Evolutionary conservation across 2,329 filamentous ascomycete species (phyloP).

Genomic region (Fusarium sp.): DNA sequence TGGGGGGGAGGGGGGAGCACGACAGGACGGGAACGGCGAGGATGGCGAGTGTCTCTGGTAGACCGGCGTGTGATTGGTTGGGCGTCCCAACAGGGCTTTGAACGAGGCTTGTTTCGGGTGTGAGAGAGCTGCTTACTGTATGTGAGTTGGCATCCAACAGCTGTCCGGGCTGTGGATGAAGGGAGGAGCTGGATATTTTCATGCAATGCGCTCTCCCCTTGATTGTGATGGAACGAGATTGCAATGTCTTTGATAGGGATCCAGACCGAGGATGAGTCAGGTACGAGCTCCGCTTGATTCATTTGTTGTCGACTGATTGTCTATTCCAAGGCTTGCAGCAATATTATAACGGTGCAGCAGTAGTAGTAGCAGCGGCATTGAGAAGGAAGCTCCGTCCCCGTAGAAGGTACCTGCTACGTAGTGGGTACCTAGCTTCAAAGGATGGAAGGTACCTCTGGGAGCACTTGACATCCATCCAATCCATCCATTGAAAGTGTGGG

Average conservation of each 20-base stretch:
- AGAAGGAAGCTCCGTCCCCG: neutral
- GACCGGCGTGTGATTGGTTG: neutral
- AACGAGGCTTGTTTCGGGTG: neutral
- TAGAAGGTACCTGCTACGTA: neutral
- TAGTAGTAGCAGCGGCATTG: neutral
- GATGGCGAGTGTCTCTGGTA: neutral
- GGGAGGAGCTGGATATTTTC: neutral
- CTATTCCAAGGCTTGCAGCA: neutral
- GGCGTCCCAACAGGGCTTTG: neutral
- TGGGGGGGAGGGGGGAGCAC: neutral
- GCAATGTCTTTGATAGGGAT: neutral
- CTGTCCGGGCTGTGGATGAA: neutral
- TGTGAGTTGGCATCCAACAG: constrained; percentile 8
- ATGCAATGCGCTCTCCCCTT: neutral
- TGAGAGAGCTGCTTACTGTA: neutral
- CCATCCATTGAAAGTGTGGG: constrained; percentile 6
- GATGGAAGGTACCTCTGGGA: neutral
- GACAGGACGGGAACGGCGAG: neutral
- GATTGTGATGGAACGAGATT: neutral
- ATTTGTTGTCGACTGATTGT: neutral
- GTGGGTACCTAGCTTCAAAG: neutral
- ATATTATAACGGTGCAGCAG: neutral
- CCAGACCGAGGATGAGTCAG: neutral
- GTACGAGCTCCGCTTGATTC: neutral
- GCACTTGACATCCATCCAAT: neutral